These are phyloP conservation scores for Colletotrichum sp. DNA, from an alignment of 2,329 filamentous ascomycete genomes.

Conservation along the genomic window DNA sequence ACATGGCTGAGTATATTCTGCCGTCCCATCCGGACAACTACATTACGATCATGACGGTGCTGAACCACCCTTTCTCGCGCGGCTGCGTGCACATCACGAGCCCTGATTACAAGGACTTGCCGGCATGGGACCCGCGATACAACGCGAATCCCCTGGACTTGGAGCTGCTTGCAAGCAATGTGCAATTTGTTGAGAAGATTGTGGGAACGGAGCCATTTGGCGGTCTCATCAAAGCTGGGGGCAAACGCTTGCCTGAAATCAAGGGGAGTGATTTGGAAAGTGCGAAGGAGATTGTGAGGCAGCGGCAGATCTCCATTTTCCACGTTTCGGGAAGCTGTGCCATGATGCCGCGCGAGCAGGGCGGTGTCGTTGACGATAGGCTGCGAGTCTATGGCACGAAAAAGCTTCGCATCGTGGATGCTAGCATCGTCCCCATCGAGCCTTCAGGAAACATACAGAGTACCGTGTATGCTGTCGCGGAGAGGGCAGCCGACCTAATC, in stretches of 20 bases:
- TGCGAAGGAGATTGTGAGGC: conserved; percentile 38
- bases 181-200: conserved; percentile 44
- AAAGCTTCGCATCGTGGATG: conserved; percentile 49
- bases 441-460: conserved; percentile 38
- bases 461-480: conserved; percentile 34
- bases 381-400: conserved; percentile 48
- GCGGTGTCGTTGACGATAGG: conserved; percentile 48
- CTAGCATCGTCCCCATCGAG: conserved; percentile 48
- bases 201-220: conserved; percentile 43
- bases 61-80: conserved; percentile 65
- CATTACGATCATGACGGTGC: conserved; percentile 60
- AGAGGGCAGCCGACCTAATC: conserved; percentile 44
- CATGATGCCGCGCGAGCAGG: conserved; percentile 49
- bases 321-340: conserved; percentile 53
- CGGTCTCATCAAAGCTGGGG: conserved; percentile 43
- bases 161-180: conserved; percentile 50
- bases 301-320: conserved; percentile 41
- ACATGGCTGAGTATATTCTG: conserved; percentile 26
- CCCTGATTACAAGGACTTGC: conserved; percentile 41
- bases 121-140: conserved; percentile 60
- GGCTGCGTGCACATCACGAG: conserved; percentile 63
- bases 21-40: conserved; percentile 48
- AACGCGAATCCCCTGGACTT: conserved; percentile 61
- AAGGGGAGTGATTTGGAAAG: conserved; percentile 33
- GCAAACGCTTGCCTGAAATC: conserved; percentile 38